Evolutionary conservation across 306 rosid genomes (phyloP), one percentile per base, ranked within the genome.

Genomic region (Dalbergia cultrata): DNA sequence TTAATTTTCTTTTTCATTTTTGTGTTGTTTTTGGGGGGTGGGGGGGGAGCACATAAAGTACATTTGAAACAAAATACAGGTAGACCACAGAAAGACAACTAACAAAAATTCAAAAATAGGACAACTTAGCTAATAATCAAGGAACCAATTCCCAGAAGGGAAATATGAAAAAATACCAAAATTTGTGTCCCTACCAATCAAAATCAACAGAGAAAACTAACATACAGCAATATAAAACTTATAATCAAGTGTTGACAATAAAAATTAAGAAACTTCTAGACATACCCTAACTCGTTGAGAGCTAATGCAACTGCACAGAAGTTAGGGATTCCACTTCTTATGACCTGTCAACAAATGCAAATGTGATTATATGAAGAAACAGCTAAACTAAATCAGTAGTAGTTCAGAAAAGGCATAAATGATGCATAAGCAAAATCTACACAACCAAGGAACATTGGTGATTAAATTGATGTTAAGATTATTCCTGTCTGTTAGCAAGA

Each of bases 271-370:
- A 83, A 52, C 63, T 66, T 85, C 57, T 44, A 21, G 47, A 80
- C 95, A 39, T 90, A 94, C 98, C 98, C 97, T 84, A 94, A 85
- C 50, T 92, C 97, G 85, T 52, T 82, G 75, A 94, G 97, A 77
- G 97, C 97, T 72, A 94, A 87, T 79, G 97, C 97, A 85, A 92
- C 97, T 22, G 98, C 94, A 90, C 95, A 94, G 57, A 92, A 94
- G 89, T 92, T 94, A 10, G 98, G 97, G 61, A 94, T 67, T 83
- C 98, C 98, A 80, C 98, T 94, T 89, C 97, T 89, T 78, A 91
- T 87, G 83, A 94, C 98, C 97, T 94, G 88, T 82, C 53, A 89
- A 77, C 14, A 70, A 56, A 77, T 19, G 37, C 54, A 31, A 82
- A 26, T 67, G 62, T 34, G 67, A 86, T 54, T 71, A 19, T 57